Evolutionary conservation across 169 alveolate genomes (phyloP).

Genomic region (Blepharisma undulans): DNA sequence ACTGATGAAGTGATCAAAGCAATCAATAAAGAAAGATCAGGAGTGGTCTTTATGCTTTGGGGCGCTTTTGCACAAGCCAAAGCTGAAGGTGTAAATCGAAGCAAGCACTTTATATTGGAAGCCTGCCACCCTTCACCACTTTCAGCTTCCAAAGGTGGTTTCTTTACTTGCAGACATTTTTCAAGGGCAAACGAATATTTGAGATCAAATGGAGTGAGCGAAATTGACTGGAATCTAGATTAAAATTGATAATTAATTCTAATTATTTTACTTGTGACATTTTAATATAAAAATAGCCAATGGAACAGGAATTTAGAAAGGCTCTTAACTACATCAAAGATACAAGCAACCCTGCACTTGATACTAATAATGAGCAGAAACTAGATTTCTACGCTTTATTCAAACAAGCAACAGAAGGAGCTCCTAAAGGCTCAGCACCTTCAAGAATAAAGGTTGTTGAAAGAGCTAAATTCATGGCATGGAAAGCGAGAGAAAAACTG

Average conservation of each 20-base stretch:
- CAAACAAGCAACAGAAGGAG: constrained; percentile 42
- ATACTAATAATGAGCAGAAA: constrained; percentile 36
- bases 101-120: constrained; percentile 89
- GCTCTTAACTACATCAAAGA: constrained; percentile 37
- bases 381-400: constrained; percentile 38
- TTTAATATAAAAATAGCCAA: background rate
- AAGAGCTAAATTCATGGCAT: constrained; percentile 45
- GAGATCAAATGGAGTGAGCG: constrained; percentile 25
- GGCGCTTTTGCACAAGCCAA: constrained; percentile 92
- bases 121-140: constrained; percentile 99
- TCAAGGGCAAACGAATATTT: constrained; percentile 54
- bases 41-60: constrained; percentile 87
- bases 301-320: constrained; percentile 20
- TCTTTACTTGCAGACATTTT: constrained; percentile 77
- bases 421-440: constrained; percentile 44
- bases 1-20: constrained; percentile 83
- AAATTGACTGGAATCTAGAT: constrained; percentile 33
- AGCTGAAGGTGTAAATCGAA: constrained; percentile 86
- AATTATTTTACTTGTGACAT: background rate
- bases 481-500: constrained; percentile 39
- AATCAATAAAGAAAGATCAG: constrained; percentile 68
- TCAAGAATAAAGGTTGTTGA: constrained; percentile 40
- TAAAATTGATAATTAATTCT: background rate
- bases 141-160: constrained; percentile 83
- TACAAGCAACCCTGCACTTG: constrained; percentile 22